These are phyloP conservation scores for Oemleria cerasiformis DNA, from an alignment of 306 rosid species.

Conservation along the genomic window DNA sequence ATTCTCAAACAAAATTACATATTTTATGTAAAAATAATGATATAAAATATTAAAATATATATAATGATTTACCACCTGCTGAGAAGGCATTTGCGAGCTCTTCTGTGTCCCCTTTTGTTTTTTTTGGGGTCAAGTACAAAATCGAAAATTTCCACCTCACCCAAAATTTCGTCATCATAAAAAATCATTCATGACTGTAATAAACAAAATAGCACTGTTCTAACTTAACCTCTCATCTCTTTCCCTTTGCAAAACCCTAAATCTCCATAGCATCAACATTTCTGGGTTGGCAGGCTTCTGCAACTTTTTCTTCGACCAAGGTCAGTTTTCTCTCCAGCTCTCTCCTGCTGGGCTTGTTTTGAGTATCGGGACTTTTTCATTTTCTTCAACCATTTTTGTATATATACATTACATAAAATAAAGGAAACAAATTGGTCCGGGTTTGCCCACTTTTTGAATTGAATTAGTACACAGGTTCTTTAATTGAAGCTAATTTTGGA, in stretches of 20 bases:
- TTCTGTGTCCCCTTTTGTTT: neutral
- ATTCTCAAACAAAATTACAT: no score
- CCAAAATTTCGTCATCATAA: neutral
- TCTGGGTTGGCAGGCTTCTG: neutral
- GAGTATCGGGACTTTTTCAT: neutral
- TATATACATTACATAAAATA: neutral
- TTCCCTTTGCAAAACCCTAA: neutral
- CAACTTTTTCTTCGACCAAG: neutral
- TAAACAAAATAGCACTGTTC: neutral
- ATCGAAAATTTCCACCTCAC: neutral
- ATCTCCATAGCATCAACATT: neutral
- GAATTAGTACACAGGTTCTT: neutral
- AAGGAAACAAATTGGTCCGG: neutral
- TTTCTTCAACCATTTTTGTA: neutral
- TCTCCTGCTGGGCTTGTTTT: neutral
- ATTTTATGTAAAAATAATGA: no score
- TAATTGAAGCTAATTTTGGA: neutral
- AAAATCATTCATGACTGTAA: neutral
- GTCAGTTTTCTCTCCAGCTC: constrained; percentile 11
- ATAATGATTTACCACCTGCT: no score
- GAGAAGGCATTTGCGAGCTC: neutral
- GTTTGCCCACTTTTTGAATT: neutral
- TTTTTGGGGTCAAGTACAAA: neutral
- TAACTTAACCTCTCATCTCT: neutral
- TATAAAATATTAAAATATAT: no score